phyloP scores from a whole-genome alignment of 2,329 filamentous ascomycete species.

The Torrubiella hemipterigena region DNA sequence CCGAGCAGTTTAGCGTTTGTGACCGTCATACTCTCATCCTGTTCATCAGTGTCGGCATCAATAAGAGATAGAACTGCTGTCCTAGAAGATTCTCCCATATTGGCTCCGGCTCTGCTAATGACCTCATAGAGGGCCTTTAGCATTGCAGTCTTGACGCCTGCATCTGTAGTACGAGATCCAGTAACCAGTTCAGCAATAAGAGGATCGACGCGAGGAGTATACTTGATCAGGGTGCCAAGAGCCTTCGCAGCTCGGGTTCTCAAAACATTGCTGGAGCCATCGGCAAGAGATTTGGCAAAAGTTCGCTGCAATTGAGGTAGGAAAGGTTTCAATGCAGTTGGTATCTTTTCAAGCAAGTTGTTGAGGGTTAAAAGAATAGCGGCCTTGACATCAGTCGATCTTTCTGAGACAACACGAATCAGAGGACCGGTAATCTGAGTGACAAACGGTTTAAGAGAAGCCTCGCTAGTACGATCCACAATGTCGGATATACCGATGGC shows the following conservation, averaged over 20 bases:
- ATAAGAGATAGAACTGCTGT: conserved; percentile 80
- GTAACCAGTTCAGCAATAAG: conserved; percentile 85
- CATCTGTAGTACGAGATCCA: conserved; percentile 79
- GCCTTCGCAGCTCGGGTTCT: conserved; percentile 85
- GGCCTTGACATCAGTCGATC: conserved; percentile 90
- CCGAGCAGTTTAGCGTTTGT: conserved; percentile 86
- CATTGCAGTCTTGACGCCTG: conserved; percentile 84
- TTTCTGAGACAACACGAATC: conserved; percentile 93
- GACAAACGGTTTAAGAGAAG: conserved; percentile 85
- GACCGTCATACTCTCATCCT: conserved; percentile 67
- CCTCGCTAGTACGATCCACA: conserved; percentile 80
- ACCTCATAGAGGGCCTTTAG: conserved; percentile 94
- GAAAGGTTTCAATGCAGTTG: conserved; percentile 89
- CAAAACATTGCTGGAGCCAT: conserved; percentile 80
- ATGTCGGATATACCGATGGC: conserved; percentile 93
- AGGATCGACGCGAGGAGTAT: conserved; percentile 90
- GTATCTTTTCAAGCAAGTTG: conserved; percentile 93
- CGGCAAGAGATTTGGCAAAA: conserved; percentile 90
- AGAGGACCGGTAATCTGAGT: conserved; percentile 95
- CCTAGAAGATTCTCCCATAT: conserved; percentile 88
- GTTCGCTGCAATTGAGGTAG: conserved; percentile 91
- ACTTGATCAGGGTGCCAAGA: conserved; percentile 85
- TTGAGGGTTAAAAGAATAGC: conserved; percentile 91
- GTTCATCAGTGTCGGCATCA: conserved; percentile 68
- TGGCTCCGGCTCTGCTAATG: conserved; percentile 82